Evolutionary conservation across 345 rosid species (phyloP).

Genomic region (Hirschfeldia incana): DNA sequence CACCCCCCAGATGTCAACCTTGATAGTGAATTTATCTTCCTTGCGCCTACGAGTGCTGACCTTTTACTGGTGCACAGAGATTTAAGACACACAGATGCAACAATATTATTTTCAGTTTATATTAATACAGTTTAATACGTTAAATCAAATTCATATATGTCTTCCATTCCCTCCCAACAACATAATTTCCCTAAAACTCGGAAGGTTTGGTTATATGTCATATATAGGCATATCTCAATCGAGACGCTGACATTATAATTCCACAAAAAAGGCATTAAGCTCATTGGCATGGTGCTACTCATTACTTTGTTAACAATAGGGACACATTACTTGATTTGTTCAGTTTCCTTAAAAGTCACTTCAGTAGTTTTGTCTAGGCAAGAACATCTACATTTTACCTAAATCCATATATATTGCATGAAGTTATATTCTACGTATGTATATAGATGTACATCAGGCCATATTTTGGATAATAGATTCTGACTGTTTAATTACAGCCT

Average conservation of each 20-base stretch:
- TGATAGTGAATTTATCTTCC: too few species aligned
- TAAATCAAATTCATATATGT: not conserved
- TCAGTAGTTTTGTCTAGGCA: not conserved
- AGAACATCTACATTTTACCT: not conserved
- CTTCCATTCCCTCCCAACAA: not conserved
- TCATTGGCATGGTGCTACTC: slow-evolving; percentile 29
- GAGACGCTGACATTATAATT: slow-evolving; percentile 19
- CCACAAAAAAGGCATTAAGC: slow-evolving; percentile 20
- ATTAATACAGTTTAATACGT: not conserved
- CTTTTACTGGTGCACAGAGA: too few species aligned
- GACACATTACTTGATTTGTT: slow-evolving; percentile 18
- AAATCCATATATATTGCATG: not conserved
- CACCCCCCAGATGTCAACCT: too few species aligned
- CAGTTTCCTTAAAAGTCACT: slow-evolving; percentile 29
- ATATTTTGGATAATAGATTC: not conserved
- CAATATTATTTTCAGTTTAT: not conserved
- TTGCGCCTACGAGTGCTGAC: too few species aligned
- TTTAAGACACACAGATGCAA: too few species aligned
- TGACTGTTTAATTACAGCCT: not conserved
- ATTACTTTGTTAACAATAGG: not conserved
- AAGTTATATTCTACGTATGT: not conserved
- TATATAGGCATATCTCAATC: slow-evolving; percentile 20
- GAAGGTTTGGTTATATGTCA: slow-evolving; percentile 30
- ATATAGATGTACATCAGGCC: not conserved
- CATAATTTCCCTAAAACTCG: not conserved